Percentiles rank a stretch among this genome's conserved stretches.
Evolutionary conservation across 257 asterid species (phyloP).

Genomic region (Fraxinus anomala): DNA sequence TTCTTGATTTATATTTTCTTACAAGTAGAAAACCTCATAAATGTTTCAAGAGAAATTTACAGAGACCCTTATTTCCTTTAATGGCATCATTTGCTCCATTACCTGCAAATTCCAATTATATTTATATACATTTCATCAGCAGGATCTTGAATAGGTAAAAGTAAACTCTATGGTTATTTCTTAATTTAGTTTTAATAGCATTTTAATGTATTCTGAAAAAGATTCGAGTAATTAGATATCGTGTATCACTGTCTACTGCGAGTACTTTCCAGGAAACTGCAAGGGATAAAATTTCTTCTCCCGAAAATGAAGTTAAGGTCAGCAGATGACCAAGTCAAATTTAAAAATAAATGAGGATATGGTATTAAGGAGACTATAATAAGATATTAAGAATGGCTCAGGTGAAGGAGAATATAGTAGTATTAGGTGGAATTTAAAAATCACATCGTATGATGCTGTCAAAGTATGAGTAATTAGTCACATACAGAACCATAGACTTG

Average conservation of each 20-base stretch:
- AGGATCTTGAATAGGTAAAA: slow-evolving; percentile 27
- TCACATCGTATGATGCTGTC: neutral
- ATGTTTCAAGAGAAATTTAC: neutral
- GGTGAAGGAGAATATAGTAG: too few relatives aligned
- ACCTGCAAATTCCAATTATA: neutral
- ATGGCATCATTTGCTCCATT: neutral
- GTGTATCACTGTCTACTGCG: too few relatives aligned
- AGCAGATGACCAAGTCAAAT: too few relatives aligned
- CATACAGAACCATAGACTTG: neutral
- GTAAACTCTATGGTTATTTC: slow-evolving; percentile 16
- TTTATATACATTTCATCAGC: neutral
- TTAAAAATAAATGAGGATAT: too few relatives aligned
- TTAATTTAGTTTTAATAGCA: too few relatives aligned
- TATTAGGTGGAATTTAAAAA: neutral
- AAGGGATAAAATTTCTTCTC: neutral
- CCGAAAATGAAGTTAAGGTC: neutral
- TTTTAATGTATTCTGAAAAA: neutral
- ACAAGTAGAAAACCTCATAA: neutral
- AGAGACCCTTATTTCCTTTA: neutral
- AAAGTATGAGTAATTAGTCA: neutral
- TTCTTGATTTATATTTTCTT: neutral
- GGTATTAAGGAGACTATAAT: too few relatives aligned
- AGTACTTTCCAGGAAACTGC: neutral
- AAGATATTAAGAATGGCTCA: too few relatives aligned
- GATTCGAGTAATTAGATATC: neutral